These are phyloP conservation scores for Clonostachys rosea DNA, from an alignment of 2,329 filamentous ascomycete genomes.

Conservation along the genomic window DNA sequence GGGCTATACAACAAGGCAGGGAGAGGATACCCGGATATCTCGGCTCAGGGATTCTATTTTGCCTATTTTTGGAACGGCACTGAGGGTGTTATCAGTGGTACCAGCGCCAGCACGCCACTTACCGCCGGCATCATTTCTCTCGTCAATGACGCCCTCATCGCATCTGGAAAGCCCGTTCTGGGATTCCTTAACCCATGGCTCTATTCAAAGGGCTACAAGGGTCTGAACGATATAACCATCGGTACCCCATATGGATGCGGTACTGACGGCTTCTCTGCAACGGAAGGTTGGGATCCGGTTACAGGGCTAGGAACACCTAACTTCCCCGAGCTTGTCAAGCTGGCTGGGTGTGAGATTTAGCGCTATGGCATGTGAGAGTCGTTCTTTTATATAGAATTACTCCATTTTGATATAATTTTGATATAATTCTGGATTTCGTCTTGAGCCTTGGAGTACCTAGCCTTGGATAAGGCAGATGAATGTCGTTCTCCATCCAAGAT, in stretches of 20 bases:
- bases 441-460: too few species aligned
- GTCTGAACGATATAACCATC: constrained; percentile 10
- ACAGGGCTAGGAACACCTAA: constrained; percentile 24
- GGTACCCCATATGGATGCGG: constrained; percentile 8
- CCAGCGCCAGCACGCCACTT: constrained; percentile 29
- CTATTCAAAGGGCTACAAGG: constrained; percentile 16
- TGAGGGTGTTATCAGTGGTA: constrained; percentile 3
- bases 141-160: constrained; percentile 34
- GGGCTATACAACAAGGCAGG: constrained; percentile 34
- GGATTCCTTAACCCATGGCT: constrained; percentile 39
- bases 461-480: too few species aligned
- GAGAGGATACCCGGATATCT: constrained; percentile 39
- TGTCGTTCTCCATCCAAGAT: too few species aligned
- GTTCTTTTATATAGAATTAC: too few species aligned
- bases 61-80: neutral
- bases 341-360: neutral
- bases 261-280: constrained; percentile 4
- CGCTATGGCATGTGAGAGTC: too few species aligned
- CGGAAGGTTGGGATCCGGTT: constrained; percentile 14
- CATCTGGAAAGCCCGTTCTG: constrained; percentile 23
- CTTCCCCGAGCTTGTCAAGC: constrained; percentile 2
- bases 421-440: too few species aligned
- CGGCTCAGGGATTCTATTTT: constrained; percentile 10
- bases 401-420: too few species aligned
- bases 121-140: constrained; percentile 35